phyloP scores from a whole-genome alignment of 2,329 filamentous ascomycete species.

The Cladosporium sp. region DNA sequence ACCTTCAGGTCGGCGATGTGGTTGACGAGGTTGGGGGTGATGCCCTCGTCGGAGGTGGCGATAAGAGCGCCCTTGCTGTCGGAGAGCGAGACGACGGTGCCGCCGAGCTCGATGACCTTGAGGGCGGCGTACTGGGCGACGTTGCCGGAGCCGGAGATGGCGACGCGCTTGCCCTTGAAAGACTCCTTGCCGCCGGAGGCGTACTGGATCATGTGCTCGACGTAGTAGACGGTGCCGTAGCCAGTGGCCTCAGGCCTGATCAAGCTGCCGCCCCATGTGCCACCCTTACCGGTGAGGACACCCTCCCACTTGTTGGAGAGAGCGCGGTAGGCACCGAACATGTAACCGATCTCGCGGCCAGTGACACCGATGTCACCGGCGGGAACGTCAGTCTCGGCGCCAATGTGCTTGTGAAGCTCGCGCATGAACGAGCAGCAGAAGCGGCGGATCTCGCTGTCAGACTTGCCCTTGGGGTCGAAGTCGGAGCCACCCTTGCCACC shows the following conservation, averaged over 20 bases:
- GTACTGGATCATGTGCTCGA: conserved; percentile 91
- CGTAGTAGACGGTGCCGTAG: conserved; percentile 91
- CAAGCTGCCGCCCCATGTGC: conserved; percentile 85
- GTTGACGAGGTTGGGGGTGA: conserved; percentile 75
- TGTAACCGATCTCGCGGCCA: conserved; percentile 85
- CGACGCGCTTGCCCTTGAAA: conserved; percentile 87
- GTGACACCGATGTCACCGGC: conserved; percentile 96
- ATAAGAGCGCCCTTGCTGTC: conserved; percentile 86
- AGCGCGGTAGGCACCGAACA: conserved; percentile 91
- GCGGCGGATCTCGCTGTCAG: conserved; percentile 91
- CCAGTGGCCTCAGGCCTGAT: conserved; percentile 97
- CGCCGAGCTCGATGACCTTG: conserved; percentile 94
- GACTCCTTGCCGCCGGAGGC: conserved; percentile 72
- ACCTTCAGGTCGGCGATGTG: conserved; percentile 83
- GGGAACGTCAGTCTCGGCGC: conserved; percentile 91
- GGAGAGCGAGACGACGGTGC: conserved; percentile 84
- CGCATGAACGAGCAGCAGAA: conserved; percentile 97
- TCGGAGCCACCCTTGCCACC: conserved; percentile 97
- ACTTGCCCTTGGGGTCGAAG: conserved; percentile 99
- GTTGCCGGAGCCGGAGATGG: conserved; percentile 95
- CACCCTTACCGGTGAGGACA: conserved; percentile 92
- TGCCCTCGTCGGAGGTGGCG: conserved; percentile 63
- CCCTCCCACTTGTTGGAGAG: conserved; percentile 90
- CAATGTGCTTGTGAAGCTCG: conserved; percentile 92
- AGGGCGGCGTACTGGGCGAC: conserved; percentile 96